A percentile compares a stretch with the other conserved stretches of the same genome.
phyloP scores from a whole-genome alignment of 2,329 filamentous ascomycete species.

The Aspergillus bombycis region DNA sequence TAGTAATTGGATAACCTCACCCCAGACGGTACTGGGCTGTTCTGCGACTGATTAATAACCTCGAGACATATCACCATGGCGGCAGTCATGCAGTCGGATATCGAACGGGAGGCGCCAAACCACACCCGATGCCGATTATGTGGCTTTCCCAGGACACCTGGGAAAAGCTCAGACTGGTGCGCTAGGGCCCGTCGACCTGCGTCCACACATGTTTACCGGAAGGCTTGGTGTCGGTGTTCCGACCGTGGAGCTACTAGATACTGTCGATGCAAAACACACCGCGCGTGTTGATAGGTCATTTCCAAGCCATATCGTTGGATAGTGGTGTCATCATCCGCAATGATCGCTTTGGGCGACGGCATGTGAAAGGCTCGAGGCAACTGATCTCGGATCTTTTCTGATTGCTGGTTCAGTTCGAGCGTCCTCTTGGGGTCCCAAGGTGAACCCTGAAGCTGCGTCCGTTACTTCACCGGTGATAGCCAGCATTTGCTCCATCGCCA shows the following conservation, averaged over 20 bases:
- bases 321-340: too few relatives aligned
- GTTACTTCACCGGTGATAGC: background rate
- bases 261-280: constrained; percentile 7
- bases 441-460: too few relatives aligned
- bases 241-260: background rate
- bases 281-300: constrained; percentile 8
- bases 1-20: background rate
- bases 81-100: constrained; percentile 47
- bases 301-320: constrained; percentile 14
- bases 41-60: background rate
- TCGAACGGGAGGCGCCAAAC: constrained; percentile 49
- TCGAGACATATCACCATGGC: constrained; percentile 53
- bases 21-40: background rate
- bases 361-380: too few relatives aligned
- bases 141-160: constrained; percentile 45
- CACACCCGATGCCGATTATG: constrained; percentile 46
- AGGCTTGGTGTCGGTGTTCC: constrained; percentile 29
- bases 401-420: too few relatives aligned
- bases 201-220: constrained; percentile 48
- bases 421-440: too few relatives aligned
- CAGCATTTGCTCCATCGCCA: constrained; percentile 16
- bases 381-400: too few relatives aligned
- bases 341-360: too few relatives aligned
- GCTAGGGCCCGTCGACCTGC: constrained; percentile 49
- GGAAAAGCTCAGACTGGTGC: constrained; percentile 48